Percentiles rank a stretch among this genome's conserved stretches.
Conservation (phyloP, 495 filamentous ascomycete genomes). For the Cairneyella variabilis region DNA sequence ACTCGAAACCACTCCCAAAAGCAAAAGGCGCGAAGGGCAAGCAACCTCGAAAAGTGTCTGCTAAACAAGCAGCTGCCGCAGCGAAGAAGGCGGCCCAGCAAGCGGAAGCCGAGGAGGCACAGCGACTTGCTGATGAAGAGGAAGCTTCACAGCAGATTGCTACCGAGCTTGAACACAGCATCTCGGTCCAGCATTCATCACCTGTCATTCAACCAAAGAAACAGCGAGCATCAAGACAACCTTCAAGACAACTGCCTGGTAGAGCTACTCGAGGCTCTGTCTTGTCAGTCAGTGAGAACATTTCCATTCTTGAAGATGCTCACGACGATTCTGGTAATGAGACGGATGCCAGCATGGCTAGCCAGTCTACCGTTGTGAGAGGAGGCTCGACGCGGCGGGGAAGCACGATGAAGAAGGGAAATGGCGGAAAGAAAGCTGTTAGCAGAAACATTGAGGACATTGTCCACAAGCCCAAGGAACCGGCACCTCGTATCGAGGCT, state of each 20-base stretch:
- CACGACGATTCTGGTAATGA: conserved; percentile 31
- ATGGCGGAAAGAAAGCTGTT: conserved; percentile 42
- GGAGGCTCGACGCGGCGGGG: conserved; percentile 13
- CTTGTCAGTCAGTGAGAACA: conserved; percentile 7
- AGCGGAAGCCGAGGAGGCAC: conserved; percentile 21
- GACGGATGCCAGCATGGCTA: conserved; percentile 30
- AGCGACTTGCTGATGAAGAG: conserved; percentile 30
- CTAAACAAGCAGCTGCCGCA: conserved; percentile 21
- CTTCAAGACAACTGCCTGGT: conserved; percentile 1
- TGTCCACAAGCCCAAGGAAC: conserved; percentile 18
- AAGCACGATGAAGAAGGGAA: conserved; percentile 42
- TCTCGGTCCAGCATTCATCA: conserved; percentile 36
- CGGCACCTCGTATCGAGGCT: neutral
- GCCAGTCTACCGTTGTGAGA: conserved; percentile 26
- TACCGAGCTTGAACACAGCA: conserved; percentile 39
- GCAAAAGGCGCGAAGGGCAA: conserved; percentile 30
- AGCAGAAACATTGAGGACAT: conserved; percentile 29
- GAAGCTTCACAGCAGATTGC: conserved; percentile 27
- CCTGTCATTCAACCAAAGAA: conserved; percentile 23
- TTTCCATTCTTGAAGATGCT: neutral
- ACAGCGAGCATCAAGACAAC: conserved; percentile 17
- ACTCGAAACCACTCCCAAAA: conserved; percentile 34
- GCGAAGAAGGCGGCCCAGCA: conserved; percentile 29
- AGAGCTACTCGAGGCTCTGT: conserved; percentile 17
- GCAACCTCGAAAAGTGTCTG: conserved; percentile 21